Conservation (phyloP, 2,329 filamentous ascomycete species). For the Ophiostoma novo-ulmi region DNA sequence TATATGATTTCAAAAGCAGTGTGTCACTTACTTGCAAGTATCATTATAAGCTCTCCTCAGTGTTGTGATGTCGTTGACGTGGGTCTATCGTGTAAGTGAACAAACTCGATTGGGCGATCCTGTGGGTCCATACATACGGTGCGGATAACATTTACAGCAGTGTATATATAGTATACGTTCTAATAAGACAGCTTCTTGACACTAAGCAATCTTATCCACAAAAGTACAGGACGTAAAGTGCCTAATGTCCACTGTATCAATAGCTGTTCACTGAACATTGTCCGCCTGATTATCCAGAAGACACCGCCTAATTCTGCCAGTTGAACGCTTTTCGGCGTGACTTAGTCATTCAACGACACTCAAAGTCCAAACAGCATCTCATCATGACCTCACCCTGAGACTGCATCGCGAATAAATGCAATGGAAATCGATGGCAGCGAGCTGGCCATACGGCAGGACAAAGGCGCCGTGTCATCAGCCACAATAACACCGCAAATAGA, state of each 20-base stretch:
- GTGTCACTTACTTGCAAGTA: not conserved
- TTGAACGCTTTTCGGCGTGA: not conserved
- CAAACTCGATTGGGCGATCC: no score
- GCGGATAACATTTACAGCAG: not conserved
- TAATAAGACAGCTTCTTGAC: no score
- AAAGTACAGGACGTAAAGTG: not conserved
- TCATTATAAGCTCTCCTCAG: no score
- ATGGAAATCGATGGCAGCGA: conserved; percentile 3
- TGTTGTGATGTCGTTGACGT: not conserved
- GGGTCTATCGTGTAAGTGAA: not conserved
- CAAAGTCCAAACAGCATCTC: not conserved
- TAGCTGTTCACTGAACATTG: not conserved
- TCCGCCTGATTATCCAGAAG: no score
- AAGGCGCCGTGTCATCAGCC: not conserved
- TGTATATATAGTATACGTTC: no score
- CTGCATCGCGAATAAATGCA: not conserved
- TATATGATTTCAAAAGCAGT: not conserved
- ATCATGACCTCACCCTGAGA: not conserved
- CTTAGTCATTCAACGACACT: not conserved
- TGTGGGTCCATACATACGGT: not conserved
- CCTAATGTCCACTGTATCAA: not conserved
- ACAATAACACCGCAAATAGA: not conserved
- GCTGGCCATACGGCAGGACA: not conserved
- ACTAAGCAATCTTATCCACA: not conserved
- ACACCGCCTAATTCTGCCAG: conserved; percentile 7